Conservation (phyloP, 2,329 filamentous ascomycete genomes). For the Xylariaceae sp. region DNA sequence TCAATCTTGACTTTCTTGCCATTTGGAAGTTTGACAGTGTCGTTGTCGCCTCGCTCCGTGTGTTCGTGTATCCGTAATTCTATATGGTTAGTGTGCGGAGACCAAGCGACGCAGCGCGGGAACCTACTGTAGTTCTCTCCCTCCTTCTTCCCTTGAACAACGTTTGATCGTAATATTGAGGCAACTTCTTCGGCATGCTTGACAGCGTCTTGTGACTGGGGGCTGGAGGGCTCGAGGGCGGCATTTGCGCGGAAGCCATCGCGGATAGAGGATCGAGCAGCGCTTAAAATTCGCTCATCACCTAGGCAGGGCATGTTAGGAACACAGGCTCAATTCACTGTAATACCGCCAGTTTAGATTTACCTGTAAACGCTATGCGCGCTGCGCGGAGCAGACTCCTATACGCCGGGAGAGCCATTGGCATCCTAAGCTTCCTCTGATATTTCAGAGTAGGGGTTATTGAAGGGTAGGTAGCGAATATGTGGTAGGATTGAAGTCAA, state of each 20-base stretch:
- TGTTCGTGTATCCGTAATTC: slow-evolving; percentile 85
- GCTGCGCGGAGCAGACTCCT: slow-evolving; percentile 76
- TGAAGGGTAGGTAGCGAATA: no score
- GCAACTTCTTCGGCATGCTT: slow-evolving; percentile 80
- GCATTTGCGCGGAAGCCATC: slow-evolving; percentile 67
- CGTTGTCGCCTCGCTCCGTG: slow-evolving; percentile 90
- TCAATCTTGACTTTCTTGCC: slow-evolving; percentile 25
- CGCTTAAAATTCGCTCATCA: slow-evolving; percentile 63
- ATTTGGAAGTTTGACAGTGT: slow-evolving; percentile 69
- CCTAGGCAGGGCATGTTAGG: slow-evolving; percentile 42
- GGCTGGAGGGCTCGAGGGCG: slow-evolving; percentile 50
- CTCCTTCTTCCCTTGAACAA: slow-evolving; percentile 72
- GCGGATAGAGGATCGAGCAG: slow-evolving; percentile 70
- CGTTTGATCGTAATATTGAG: slow-evolving; percentile 71
- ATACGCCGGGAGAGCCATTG: slow-evolving; percentile 64
- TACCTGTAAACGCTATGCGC: slow-evolving; percentile 79
- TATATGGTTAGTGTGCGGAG: slow-evolving; percentile 5
- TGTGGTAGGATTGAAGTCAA: neutral
- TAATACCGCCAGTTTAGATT: slow-evolving; percentile 8
- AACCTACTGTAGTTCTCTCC: slow-evolving; percentile 58
- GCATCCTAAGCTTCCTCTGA: no score
- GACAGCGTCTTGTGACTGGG: slow-evolving; percentile 61
- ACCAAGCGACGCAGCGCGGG: neutral
- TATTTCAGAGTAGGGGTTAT: no score
- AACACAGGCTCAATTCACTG: neutral